These are phyloP conservation scores for Funneliformis geosporum DNA, from an alignment of 192 early-diverging fungal species.

Conservation along the genomic window DNA sequence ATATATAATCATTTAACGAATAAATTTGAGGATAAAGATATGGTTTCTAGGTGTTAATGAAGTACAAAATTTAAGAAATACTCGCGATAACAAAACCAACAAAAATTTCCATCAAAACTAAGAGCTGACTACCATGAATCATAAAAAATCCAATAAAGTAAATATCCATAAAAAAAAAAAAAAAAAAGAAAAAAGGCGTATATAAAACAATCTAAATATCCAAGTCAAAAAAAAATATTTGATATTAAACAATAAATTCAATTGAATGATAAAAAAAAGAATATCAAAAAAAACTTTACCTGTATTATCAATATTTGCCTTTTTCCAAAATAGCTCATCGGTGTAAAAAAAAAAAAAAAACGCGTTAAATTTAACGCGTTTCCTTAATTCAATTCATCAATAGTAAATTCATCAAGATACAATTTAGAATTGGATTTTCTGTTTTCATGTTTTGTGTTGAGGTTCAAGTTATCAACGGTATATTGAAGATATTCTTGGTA, in stretches of 20 bases:
- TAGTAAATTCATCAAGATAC: neutral
- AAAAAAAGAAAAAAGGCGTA: neutral
- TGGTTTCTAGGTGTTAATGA: neutral
- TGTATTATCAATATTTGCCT: neutral
- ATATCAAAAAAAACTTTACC: neutral
- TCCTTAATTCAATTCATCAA: neutral
- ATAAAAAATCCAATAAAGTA: too few species aligned
- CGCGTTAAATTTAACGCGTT: neutral
- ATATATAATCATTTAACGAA: neutral
- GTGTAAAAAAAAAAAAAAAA: neutral
- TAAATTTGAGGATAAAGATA: neutral
- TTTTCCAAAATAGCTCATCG: neutral
- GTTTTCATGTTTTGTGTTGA: neutral
- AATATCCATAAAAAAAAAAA: too few species aligned
- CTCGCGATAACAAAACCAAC: neutral
- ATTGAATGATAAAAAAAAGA: neutral
- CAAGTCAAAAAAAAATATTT: neutral
- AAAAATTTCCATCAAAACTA: too few species aligned
- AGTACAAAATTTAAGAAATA: neutral
- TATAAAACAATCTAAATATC: neutral
- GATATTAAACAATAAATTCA: neutral
- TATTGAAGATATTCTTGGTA: conserved; percentile 71
- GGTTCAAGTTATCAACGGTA: neutral
- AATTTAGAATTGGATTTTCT: neutral
- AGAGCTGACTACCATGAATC: too few species aligned